phyloP scores from a whole-genome alignment of 371 early-diverging fungal genomes.

The Enterospora canceri region DNA sequence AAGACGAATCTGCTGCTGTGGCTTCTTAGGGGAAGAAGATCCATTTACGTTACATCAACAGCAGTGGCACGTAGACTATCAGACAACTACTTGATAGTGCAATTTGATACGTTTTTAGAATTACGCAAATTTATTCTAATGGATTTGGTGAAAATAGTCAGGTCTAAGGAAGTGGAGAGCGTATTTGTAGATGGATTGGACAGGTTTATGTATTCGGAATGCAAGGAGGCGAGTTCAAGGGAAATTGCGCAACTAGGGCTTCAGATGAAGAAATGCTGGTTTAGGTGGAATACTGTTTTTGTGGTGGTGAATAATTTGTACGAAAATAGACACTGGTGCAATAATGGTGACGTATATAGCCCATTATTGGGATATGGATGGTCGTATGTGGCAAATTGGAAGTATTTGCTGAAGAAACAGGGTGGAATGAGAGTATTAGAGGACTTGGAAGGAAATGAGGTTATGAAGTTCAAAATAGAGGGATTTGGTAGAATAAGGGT shows the following conservation, averaged over 20 bases:
- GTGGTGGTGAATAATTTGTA: conserved; percentile 8
- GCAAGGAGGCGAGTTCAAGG: conserved; percentile 3
- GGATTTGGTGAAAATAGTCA: neutral
- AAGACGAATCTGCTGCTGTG: conserved; percentile 33
- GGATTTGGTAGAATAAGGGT: no score
- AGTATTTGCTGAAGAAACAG: conserved; percentile 18
- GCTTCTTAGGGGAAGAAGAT: conserved; percentile 10
- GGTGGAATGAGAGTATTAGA: no score
- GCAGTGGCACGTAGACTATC: neutral
- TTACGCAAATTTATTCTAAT: conserved; percentile 1
- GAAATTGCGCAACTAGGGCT: neutral
- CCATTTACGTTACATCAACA: conserved; percentile 34
- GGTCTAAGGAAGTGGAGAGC: neutral
- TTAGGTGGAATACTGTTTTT: neutral
- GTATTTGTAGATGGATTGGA: conserved; percentile 26
- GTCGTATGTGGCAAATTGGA: conserved; percentile 4
- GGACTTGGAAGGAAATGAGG: no score
- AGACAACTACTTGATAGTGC: neutral
- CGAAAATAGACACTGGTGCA: conserved; percentile 1
- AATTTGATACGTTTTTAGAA: conserved; percentile 4
- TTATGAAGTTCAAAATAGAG: no score
- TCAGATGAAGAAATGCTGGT: conserved; percentile 7
- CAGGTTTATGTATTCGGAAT: conserved; percentile 1
- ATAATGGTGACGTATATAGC: conserved; percentile 1
- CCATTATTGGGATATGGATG: conserved; percentile 10